Base-by-base conservation (phyloP, 495 filamentous ascomycete species). In the Podospora pseudoanserina region DNA sequence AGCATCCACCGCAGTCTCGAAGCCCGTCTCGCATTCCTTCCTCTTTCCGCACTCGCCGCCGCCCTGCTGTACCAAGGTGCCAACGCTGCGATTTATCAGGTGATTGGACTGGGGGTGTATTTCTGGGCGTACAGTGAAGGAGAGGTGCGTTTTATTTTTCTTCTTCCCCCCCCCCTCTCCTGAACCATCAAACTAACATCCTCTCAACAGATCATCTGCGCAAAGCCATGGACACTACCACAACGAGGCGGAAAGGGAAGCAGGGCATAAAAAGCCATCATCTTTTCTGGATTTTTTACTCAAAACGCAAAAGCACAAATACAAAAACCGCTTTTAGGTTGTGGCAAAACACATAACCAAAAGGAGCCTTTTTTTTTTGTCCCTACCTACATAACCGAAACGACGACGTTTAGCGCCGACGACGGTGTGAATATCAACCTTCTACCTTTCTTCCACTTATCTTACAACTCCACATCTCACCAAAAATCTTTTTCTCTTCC, bases 121-220 rank as follows among this genome's bases (percentile, higher is more conserved):
- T 97, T 97, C 74, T 97, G 95, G 93, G 96, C 91, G 0, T 98
- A 94, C 73, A 93, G 88, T 70, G 95, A 98, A 81, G 96, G 96
- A 77, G 96, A 99, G 90, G 93, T 97, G 77, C 72, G 89, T 79
- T 62, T 64, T 0, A 57, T 11, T 61, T 61, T 19, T 23, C 23
- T 59, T 18, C 39, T 28, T 27, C 66, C 63, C 19, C n/a, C 26
- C 5, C 7, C 18, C 9, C 30, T 32, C 4, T 32, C 13, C 0
- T 11, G 7, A 19, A 27, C 26, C n/a, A 19, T 27, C 5, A 16
- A 26, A 70, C 4, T 64, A 55, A 4, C 13, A 15, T 49, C 23
- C 23, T 23, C 4, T 32, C 30, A 32, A 32, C 70, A 85, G 82
- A 82, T 85, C 67, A 78, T 85, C 63, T 84, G 82, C 74, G 76